Base-by-base conservation (phyloP, 140 eudicot species). In the Artemisia princeps region DNA sequence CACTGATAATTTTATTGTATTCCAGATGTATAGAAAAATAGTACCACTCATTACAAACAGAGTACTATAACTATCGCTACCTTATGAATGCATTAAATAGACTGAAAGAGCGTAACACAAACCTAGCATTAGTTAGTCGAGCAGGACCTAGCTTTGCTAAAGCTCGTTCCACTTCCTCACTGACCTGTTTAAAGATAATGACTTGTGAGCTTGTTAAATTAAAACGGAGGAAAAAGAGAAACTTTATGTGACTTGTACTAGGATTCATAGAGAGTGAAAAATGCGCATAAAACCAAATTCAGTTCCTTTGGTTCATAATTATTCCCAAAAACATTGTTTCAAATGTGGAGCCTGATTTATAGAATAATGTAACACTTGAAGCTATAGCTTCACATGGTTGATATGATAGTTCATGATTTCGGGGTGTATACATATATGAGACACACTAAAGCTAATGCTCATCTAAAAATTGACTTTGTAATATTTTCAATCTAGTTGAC, bases 161-260 rank as follows among this genome's bases (percentile, higher is more conserved):
- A 74, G 99, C 99, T 64, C 99, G 96, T 66, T 94, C 99, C 26
- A 94, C 99, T 81, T 94, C 99, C 75, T 94, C 99, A 60, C 96
- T 88, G 30, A 94, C 99, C 99, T 94, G 88, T 71, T 77, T 59
- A 76, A 23, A 64, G 54, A 33, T 44, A 56, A 16, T 49, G 58
- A 42, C 48, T 64, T 68, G 51, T 74, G 17, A 82, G 72, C 51
- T 23, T 33, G 26, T 49, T 13, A 20, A 60, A 64, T 1, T 14
- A 54, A 4, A 30, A 4, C 8, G 8, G 40, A 49, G 4, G 28
- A 12, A 69, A 20, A 6, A 3, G 60, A 68, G 16, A 30, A 53
- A 30, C 2, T 30, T 10, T 30, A 52, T 52, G 51, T 6, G 23
- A 60, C 52, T 14, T 30, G 16, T 10, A 15, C 45, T 26, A 26